Evolutionary conservation across 371 early-diverging fungal species (phyloP).

Genomic region (Encephalitozoon cuniculi): DNA sequence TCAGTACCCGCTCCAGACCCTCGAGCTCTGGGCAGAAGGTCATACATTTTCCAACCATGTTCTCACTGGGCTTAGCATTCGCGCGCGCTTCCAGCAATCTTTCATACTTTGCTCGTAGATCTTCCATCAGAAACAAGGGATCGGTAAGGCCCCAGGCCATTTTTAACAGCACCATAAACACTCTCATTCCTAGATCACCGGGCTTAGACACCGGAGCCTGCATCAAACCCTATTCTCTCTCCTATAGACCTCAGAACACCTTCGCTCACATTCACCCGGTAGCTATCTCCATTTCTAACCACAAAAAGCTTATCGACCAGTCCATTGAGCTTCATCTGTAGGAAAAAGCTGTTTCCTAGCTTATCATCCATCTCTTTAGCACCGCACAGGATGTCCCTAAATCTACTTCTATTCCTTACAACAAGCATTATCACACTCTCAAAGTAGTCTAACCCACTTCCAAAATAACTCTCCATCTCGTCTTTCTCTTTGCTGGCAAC

Average conservation of each 20-base stretch:
- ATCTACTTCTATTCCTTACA: background rate
- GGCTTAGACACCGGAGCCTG: background rate
- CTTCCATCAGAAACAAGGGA: conserved; percentile 9
- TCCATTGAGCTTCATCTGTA: background rate
- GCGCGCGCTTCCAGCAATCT: background rate
- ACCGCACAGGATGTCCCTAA: background rate
- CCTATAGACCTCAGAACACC: background rate
- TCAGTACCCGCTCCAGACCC: conserved; percentile 34
- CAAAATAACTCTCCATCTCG: background rate
- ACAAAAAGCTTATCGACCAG: background rate
- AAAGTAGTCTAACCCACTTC: background rate
- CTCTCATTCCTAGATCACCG: background rate
- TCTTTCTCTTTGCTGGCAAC: background rate
- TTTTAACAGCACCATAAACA: background rate
- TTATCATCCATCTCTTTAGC: background rate
- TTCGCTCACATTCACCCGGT: background rate
- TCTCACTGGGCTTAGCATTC: background rate
- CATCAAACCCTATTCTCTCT: background rate
- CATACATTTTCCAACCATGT: conserved; percentile 27
- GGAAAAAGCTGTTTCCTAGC: background rate
- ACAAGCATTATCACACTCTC: conserved; percentile 8
- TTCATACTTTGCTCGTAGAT: conserved; percentile 5
- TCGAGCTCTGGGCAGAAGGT: conserved; percentile 51
- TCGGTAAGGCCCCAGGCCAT: background rate
- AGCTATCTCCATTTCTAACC: conserved; percentile 4